Conservation (phyloP, 768 basidiomycete species). For the Cyclocybe cylindracea region DNA sequence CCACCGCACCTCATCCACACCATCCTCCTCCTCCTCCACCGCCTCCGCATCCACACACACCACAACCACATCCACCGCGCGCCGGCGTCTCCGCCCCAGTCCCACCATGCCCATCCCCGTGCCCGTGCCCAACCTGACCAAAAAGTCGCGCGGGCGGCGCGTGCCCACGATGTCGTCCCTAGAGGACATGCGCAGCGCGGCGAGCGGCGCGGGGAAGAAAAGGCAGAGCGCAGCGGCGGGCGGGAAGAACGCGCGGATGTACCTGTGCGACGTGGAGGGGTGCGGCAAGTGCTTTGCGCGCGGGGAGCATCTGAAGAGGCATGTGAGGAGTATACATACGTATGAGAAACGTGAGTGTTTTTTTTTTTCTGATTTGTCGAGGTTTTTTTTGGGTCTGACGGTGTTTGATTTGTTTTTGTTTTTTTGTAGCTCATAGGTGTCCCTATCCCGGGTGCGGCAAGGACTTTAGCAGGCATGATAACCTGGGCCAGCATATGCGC, state of each 20-base stretch:
- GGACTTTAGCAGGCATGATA: constrained; percentile 86
- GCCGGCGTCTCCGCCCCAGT: constrained; percentile 13
- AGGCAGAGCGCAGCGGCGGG: constrained; percentile 28
- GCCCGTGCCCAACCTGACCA: constrained; percentile 68
- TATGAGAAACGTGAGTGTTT: constrained; percentile 82
- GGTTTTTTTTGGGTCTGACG: constrained; percentile 3
- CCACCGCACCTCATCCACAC: constrained; percentile 6
- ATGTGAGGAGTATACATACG: constrained; percentile 87
- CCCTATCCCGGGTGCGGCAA: constrained; percentile 79
- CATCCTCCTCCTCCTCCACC: constrained; percentile 7
- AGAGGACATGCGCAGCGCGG: constrained; percentile 35
- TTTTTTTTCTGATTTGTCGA: constrained; percentile 10
- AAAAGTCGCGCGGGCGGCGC: constrained; percentile 68
- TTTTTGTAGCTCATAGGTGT: constrained; percentile 71
- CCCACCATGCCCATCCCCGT: constrained; percentile 49
- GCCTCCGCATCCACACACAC: constrained; percentile 10
- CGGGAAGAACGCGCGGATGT: constrained; percentile 46
- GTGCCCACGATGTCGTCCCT: constrained; percentile 54
- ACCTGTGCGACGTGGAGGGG: constrained; percentile 76
- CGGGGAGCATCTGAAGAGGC: constrained; percentile 88
- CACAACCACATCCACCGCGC: constrained; percentile 11
- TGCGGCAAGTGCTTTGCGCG: constrained; percentile 89
- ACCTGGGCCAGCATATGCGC: constrained; percentile 86
- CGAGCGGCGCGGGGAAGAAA: constrained; percentile 34
- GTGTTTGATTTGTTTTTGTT: constrained; percentile 5